Evolutionary conservation across 768 basidiomycete species (phyloP).

Genomic region (Mycena amicta): DNA sequence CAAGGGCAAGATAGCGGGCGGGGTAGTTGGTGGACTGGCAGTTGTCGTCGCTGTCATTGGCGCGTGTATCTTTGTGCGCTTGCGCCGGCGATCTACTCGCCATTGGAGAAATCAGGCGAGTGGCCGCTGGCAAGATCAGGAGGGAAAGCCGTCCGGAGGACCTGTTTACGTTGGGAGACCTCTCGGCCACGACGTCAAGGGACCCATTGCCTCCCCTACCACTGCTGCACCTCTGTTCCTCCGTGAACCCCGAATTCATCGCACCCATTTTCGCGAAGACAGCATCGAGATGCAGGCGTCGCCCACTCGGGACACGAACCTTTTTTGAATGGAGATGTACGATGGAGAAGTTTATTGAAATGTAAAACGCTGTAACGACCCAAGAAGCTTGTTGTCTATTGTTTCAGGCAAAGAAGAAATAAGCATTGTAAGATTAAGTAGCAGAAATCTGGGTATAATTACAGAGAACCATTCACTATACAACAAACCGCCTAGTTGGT

Average conservation of each 20-base stretch:
- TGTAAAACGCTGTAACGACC: neutral
- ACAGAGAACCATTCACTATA: conserved; percentile 2
- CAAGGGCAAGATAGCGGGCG: conserved; percentile 12
- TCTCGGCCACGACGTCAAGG: conserved; percentile 22
- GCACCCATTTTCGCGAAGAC: conserved; percentile 7
- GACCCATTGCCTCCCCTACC: conserved; percentile 11
- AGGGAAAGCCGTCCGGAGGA: conserved; percentile 28
- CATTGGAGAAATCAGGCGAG: conserved; percentile 19
- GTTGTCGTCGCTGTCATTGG: conserved; percentile 5
- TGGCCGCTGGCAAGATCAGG: conserved; percentile 11
- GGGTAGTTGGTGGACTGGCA: conserved; percentile 11
- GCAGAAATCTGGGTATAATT: conserved; percentile 15
- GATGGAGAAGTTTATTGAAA: neutral
- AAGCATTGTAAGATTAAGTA: neutral
- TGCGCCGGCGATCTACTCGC: conserved; percentile 6
- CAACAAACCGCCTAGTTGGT: conserved; percentile 15
- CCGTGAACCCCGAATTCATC: conserved; percentile 8
- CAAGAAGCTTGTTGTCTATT: neutral
- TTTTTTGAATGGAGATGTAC: neutral
- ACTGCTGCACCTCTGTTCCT: conserved; percentile 8
- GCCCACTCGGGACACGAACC: neutral
- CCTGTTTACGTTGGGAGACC: conserved; percentile 25
- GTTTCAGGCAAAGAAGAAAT: neutral
- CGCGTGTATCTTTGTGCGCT: conserved; percentile 8
- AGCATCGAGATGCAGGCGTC: conserved; percentile 10